These are phyloP conservation scores for Arctium lappa DNA, from an alignment of 129 eudicot genomes.

Conservation along the genomic window DNA sequence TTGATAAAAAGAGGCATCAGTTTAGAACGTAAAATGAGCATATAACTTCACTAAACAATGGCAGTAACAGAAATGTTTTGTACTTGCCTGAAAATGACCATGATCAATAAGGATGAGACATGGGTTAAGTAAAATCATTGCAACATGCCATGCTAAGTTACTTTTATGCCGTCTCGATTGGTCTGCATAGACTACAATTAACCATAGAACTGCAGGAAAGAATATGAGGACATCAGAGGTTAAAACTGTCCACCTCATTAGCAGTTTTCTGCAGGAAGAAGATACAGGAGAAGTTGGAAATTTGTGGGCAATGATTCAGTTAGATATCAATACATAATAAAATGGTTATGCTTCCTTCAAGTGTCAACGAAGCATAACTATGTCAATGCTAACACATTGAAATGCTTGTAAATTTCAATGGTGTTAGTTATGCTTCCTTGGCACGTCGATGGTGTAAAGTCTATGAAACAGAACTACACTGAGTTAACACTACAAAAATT, in stretches of 20 bases:
- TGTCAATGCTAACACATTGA: background rate
- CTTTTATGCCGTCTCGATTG: slow-evolving; percentile 32
- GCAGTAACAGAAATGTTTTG: background rate
- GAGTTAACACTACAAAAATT: background rate
- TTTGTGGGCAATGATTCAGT: slow-evolving; percentile 13
- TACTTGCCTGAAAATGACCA: slow-evolving; percentile 91
- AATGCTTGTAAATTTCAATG: background rate
- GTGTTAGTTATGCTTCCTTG: background rate
- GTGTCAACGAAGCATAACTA: background rate
- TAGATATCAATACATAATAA: background rate
- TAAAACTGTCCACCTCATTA: slow-evolving; percentile 99
- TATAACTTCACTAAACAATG: background rate
- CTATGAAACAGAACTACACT: background rate
- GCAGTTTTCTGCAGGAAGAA: slow-evolving; percentile 74
- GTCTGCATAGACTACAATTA: slow-evolving; percentile 42
- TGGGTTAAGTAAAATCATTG: slow-evolving; percentile 77
- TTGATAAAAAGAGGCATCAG: background rate
- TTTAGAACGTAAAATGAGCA: background rate
- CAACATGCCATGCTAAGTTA: slow-evolving; percentile 63
- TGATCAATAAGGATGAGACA: slow-evolving; percentile 93
- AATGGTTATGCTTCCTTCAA: background rate
- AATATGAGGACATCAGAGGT: slow-evolving; percentile 82
- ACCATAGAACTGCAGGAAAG: slow-evolving; percentile 89
- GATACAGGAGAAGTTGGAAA: slow-evolving; percentile 23
- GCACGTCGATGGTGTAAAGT: background rate